Base-by-base conservation (phyloP, 768 basidiomycete genomes). In the Rhodotorula toruloides region DNA sequence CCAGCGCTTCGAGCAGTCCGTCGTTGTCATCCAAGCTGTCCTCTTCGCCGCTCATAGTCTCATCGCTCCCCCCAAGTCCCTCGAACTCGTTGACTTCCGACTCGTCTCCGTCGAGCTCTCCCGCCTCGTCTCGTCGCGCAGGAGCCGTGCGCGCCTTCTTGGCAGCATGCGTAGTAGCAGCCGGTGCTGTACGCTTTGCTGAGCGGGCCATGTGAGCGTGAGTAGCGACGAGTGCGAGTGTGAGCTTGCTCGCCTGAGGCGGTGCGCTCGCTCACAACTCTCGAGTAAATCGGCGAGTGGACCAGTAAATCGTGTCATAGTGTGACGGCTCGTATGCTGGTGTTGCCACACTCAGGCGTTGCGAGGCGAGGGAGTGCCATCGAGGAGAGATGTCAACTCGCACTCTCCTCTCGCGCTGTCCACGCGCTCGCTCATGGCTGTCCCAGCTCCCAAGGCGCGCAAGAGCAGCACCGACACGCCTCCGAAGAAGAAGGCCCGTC, bases 1-100 rank as follows among this genome's bases (percentile, higher is more conserved):
- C n/a, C n/a, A n/a, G n/a, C 10, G 3, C n/a, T 22, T 61, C 70
- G 37, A n/a, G n/a, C n/a, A n/a, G n/a, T n/a, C n/a, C n/a, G n/a
- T n/a, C n/a, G n/a, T n/a, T n/a, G n/a, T n/a, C n/a, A n/a, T n/a
- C n/a, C n/a, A n/a, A n/a, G n/a, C 37, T 57, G 22, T 27, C 49
- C 21, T 42, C 47, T 29, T 60, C 70, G 42, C 31, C 32, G n/a
- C n/a, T n/a, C n/a, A n/a, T n/a, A n/a, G n/a, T n/a, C 31, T 40
- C 48, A 21, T 58, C 61, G 44, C 37, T 36, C n/a, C 68, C 62
- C 52, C 58, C 7, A 47, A 43, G 52, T 58, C 64, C 40, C 40
- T 61, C 16, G 56, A 60, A 54, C 67, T 67, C 63, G n/a, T 46
- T 63, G 9, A 61, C 65, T 16, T 40, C 67, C 1, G 10, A 48